Base-by-base conservation (phyloP, 1,139 yeast species). In the Protomyces pachydermus region DNA sequence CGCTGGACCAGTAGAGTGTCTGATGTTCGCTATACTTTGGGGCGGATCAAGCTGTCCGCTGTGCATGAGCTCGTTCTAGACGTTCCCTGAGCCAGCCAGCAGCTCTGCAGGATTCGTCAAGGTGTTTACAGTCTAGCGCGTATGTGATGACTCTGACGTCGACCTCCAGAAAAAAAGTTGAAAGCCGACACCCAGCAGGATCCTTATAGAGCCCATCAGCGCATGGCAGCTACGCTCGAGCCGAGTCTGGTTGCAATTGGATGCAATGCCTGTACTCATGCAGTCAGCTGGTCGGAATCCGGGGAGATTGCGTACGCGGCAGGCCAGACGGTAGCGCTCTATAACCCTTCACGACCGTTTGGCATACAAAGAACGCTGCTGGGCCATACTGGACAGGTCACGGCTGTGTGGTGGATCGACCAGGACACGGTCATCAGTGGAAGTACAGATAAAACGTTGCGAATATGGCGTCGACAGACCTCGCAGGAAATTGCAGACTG, bases 391-490 rank as follows among this genome's bases (percentile, higher is more conserved):
- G 70, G 68, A 35, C 64, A 67, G 8, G 76, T 75, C 35, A 74
- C 75, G 1, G 74, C 74, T 3, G 74, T 75, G 35, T 69, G 70
- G 48, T 75, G 71, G 65, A 51, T 72, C 25, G 73, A 72, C 4
- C 73, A 82, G 0, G 75, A 79, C 0, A 74, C 71, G 48, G 74
- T 91, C 68, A 77, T 88, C 0, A 81, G 91, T 9, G 82, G 85
- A 0, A 82, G 86, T 1, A 91, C 87, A 67, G 96, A 89, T 71
- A 79, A 81, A 12, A 72, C 76, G 16, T 78, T 90, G 1, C 80
- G 79, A 66, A 71, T 89, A 3, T 90, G 96, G 96, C 74, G 76
- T 65, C 16, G 16, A 34, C 42, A 5, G 3, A 9, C 42, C 10
- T 38, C 14, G 10, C 42, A 38, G 18, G 51, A 18, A n/a, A 8